Base-by-base conservation (phyloP, 225 moss, liverwort and hornwort species). In the Anthoceros angustus region DNA sequence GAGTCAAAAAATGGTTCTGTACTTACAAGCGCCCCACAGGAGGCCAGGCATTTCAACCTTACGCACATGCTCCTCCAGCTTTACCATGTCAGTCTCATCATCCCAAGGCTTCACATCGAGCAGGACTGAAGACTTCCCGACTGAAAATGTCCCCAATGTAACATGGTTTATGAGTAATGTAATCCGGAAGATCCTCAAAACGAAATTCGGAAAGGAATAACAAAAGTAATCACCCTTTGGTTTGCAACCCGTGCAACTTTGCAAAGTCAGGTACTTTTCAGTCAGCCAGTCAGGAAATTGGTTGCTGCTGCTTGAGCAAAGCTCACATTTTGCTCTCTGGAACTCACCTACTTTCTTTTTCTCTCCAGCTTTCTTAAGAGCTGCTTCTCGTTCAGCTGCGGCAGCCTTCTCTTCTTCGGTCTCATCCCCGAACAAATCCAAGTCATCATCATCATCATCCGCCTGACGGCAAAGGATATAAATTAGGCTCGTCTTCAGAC, bases 51-150 rank as follows among this genome's bases (percentile, higher is more conserved):
- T 75, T 5, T 77, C 8, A 12, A 94, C 55, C 38, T 42, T 75
- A 60, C 76, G 71, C 0, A 94, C 81, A 63, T 79, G 68, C 26
- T 80, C 73, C 73, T 90, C 86, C 0, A 87, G 68, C 38, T 74
- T 71, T 41, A 67, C 50, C 79, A 90, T 81, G 16, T 84, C 67
- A 8, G 78, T 80, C 62, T 82, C 78, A 4, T 79, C 80, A 69
- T 82, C 81, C 86, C 86, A 94, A 7, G 84, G 81, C 74, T 79
- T 84, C 8, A 94, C 80, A n/a, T 85, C 81, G 70, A 90, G 66
- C 2, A 83, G 81, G 42, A 94, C 79, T 5, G 80, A 84, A 21
- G 78, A 83, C 63, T 77, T 77, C 3, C 66, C 85, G 3, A 69
- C 75, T 69, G 74, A 18, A 23, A 8, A 55, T 18, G 14, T 6